Evolutionary conservation across 345 rosid genomes (phyloP).

Genomic region (Eucalyptus dawsonii): DNA sequence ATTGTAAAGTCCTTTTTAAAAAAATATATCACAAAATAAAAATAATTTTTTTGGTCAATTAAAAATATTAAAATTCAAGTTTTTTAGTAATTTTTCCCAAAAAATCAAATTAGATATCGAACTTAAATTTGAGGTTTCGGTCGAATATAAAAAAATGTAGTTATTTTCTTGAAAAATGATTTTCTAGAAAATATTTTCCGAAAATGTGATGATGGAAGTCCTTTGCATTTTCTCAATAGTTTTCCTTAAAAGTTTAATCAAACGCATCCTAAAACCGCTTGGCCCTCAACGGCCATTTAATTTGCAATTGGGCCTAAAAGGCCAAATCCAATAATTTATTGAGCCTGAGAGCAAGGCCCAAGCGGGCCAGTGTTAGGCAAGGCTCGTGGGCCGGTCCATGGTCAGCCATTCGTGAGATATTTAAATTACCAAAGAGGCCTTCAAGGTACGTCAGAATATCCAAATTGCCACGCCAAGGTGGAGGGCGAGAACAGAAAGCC

Average conservation of each 20-base stretch:
- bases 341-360: neutral
- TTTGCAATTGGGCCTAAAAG: neutral
- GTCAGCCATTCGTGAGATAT: rapidly evolving
- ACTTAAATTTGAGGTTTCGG: rapidly evolving
- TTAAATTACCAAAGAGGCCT: neutral
- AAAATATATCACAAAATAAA: too few species aligned
- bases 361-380: neutral
- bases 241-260: too few species aligned
- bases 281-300: neutral
- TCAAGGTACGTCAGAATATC: neutral
- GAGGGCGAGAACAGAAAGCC: neutral
- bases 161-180: rapidly evolving
- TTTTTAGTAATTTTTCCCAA: too few species aligned
- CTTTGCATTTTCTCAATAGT: too few species aligned
- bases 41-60: too few species aligned
- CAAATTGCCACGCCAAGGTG: neutral
- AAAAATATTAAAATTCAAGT: too few species aligned
- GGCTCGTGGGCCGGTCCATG: neutral
- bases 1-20: rapidly evolving
- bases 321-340: neutral
- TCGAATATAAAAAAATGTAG: rapidly evolving
- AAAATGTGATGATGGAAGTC: too few species aligned
- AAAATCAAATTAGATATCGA: too few species aligned
- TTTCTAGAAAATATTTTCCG: too few species aligned
- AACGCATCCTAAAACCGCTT: neutral